Evolutionary conservation across 73 alveolate genomes (phyloP).

Genomic region (Stentor coeruleus): DNA sequence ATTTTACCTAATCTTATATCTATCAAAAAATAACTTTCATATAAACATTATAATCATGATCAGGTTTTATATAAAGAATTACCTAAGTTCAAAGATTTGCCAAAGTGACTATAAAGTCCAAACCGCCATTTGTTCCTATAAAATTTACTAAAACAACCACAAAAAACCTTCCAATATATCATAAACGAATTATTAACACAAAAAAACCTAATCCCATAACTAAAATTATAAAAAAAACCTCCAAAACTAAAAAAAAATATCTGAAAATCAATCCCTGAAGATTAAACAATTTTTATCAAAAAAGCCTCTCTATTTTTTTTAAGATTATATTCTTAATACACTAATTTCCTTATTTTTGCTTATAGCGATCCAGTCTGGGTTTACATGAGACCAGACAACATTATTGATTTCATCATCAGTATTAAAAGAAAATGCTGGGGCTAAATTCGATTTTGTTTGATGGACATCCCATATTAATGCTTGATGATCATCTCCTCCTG

Average conservation of each 20-base stretch:
- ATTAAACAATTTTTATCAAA: too few species aligned
- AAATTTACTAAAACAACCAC: too few species aligned
- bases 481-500: constrained; percentile 92
- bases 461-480: constrained; percentile 87
- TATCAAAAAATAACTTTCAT: too few species aligned
- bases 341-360: constrained; percentile 62
- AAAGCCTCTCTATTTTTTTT: too few species aligned
- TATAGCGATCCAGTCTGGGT: constrained; percentile 86
- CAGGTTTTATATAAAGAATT: too few species aligned
- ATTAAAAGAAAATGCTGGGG: neutral
- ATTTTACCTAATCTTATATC: too few species aligned
- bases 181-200: neutral
- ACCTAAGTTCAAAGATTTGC: too few species aligned
- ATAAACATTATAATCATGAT: too few species aligned
- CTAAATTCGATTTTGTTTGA: neutral
- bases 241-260: neutral
- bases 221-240: neutral
- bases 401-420: constrained; percentile 56
- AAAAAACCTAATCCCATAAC: neutral
- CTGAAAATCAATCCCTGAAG: too few species aligned
- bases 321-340: constrained; percentile 62
- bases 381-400: constrained; percentile 78
- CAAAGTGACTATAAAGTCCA: too few species aligned
- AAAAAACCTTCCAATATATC: too few species aligned
- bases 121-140: too few species aligned